phyloP scores from a whole-genome alignment of 2,329 filamentous ascomycete genomes.

The Coniochaeta sp. region DNA sequence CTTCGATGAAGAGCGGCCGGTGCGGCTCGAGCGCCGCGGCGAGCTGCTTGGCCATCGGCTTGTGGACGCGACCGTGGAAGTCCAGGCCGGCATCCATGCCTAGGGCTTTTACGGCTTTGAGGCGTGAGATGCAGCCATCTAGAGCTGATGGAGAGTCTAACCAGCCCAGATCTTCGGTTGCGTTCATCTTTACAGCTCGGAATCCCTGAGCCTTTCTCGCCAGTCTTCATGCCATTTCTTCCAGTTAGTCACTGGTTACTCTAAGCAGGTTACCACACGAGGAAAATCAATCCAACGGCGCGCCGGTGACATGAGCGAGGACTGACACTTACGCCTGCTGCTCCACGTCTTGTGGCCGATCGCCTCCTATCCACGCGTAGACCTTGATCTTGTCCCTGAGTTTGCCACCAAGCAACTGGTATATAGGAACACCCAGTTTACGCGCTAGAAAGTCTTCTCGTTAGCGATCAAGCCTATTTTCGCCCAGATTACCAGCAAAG shows the following conservation, averaged over 20 bases:
- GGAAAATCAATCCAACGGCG: too few species aligned
- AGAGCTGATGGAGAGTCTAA: conserved; percentile 54
- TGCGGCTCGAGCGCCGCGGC: conserved; percentile 56
- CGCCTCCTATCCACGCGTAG: conserved; percentile 65
- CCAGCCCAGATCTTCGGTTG: conserved; percentile 59
- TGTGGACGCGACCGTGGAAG: conserved; percentile 63
- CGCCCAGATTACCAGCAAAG: too few species aligned
- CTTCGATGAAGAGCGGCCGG: conserved; percentile 57
- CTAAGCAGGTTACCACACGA: too few species aligned
- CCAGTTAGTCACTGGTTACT: too few species aligned
- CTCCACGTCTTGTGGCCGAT: conserved; percentile 54
- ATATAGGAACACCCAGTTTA: conserved; percentile 46
- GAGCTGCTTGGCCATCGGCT: conserved; percentile 63
- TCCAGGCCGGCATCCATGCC: conserved; percentile 61
- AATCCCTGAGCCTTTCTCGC: conserved; percentile 47
- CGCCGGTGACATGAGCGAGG: too few species aligned
- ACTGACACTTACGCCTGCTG: conserved; percentile 38
- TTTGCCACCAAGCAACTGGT: conserved; percentile 59
- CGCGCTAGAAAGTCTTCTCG: conserved; percentile 6
- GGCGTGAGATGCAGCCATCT: conserved; percentile 48
- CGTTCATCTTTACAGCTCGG: conserved; percentile 60
- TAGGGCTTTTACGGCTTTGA: conserved; percentile 55
- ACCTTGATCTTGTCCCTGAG: conserved; percentile 55
- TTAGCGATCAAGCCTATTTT: too few species aligned
- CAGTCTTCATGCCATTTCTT: too few species aligned